A percentile compares a stretch with the other conserved stretches of the same genome.
Evolutionary conservation across 345 rosid species (phyloP).

Genomic region (Litchi chinensis): DNA sequence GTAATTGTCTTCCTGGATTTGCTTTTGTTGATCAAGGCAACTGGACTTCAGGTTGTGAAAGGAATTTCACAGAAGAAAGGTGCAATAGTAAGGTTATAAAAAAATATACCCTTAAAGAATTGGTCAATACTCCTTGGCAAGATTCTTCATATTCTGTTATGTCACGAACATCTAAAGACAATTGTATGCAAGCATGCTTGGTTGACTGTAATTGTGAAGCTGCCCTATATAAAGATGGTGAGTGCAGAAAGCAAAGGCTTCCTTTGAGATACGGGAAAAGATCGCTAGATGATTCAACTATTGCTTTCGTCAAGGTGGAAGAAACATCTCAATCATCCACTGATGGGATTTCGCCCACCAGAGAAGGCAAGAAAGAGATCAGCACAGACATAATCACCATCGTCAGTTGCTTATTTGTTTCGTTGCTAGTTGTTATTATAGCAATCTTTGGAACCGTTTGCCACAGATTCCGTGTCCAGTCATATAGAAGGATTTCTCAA

Average conservation of each 20-base stretch:
- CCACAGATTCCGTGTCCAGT: constrained; percentile 1
- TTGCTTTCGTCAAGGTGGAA: constrained; percentile 27
- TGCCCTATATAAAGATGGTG: constrained; percentile 6
- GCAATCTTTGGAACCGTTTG: constrained; percentile 11
- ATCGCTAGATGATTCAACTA: neutral
- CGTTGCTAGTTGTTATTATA: neutral
- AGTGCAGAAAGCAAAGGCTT: constrained; percentile 29
- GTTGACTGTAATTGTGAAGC: constrained; percentile 38
- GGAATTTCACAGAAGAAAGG: constrained; percentile 16
- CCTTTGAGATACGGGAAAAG: constrained; percentile 33
- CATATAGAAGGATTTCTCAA: constrained; percentile 5
- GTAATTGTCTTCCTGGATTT: constrained; percentile 29
- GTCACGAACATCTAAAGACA: neutral
- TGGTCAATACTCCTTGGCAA: constrained; percentile 16
- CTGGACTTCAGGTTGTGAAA: constrained; percentile 27
- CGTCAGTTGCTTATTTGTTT: neutral
- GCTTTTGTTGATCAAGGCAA: constrained; percentile 2
- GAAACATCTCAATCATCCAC: neutral
- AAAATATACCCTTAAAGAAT: constrained; percentile 5
- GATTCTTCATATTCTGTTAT: constrained; percentile 11
- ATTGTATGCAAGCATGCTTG: constrained; percentile 24
- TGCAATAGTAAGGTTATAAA: constrained; percentile 8
- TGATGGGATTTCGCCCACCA: neutral
- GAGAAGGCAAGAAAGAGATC: neutral
- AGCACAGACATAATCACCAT: neutral